Base-by-base conservation (phyloP, 352 stramenopile species). In the Phytophthora capsici region DNA sequence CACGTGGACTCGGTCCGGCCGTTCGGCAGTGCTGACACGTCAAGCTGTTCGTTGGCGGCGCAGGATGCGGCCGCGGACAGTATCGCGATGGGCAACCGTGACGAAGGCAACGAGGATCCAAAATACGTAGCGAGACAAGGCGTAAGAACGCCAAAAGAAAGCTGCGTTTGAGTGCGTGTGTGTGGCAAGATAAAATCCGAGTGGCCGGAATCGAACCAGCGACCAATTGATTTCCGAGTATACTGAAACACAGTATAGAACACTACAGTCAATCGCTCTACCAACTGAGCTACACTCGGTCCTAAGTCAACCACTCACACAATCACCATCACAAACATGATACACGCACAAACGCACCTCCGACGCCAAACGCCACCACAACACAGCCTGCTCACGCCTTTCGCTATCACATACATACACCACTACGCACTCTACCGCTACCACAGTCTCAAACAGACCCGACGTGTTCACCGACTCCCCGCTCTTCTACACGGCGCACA, bases 191-290 rank as follows among this genome's bases (percentile, higher is more conserved):
- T n/a, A n/a, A n/a, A 40, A 40, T 40, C 34, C 34, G 34, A 40
- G 34, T 40, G 34, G 34, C 34, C 34, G 34, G 34, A 40, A 40
- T 40, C 34, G 34, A 40, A 40, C 34, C 34, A 40, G 34, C 34
- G 34, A 40, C 34, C 34, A 40, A 40, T 40, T 40, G 34, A 40
- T 40, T 40, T 40, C 34, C 34, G 8, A 40, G 34, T 40, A 40
- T 40, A 40, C 34, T 40, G 34, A 40, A 40, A n/a, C 34, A 40
- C 34, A 40, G 34, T 40, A 40, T 40, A 40, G 34, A 40, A 40
- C 34, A 40, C 34, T 40, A 40, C 34, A 40, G 34, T 40, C 34
- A 40, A 40, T 40, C 34, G 34, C 32, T 38, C 32, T 38, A 38
- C 32, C 32, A 38, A 38, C 32, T 38, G 32, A 38, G 32, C 32